Evolutionary conservation across 1,284 basidiomycete species (phyloP).

Genomic region (Sphaerobolus stellatus): DNA sequence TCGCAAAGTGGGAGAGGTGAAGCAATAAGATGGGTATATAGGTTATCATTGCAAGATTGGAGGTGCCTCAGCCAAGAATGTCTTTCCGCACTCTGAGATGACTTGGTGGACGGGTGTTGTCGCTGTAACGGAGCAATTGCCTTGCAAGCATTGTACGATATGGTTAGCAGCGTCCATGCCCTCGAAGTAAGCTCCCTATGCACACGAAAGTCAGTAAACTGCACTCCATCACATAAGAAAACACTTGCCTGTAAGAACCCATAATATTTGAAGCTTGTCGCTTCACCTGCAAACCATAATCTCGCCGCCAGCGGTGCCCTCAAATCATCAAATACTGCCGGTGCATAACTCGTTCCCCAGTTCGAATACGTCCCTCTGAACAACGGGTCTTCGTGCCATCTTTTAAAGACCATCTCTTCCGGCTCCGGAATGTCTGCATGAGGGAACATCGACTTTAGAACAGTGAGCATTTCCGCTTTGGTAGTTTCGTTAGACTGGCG

Average conservation of each 20-base stretch:
- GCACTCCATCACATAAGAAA: background rate
- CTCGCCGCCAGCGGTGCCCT: conserved; percentile 51
- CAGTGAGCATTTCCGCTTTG: conserved; percentile 51
- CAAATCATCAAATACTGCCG: conserved; percentile 54
- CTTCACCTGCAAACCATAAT: conserved; percentile 67
- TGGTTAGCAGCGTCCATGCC: conserved; percentile 35
- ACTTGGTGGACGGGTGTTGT: background rate
- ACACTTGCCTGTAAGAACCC: conserved; percentile 32
- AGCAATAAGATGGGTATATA: background rate
- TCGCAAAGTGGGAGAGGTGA: no score
- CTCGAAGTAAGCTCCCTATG: conserved; percentile 45
- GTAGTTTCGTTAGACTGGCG: conserved; percentile 47
- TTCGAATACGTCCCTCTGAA: conserved; percentile 69
- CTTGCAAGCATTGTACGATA: conserved; percentile 39
- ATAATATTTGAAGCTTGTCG: conserved; percentile 56
- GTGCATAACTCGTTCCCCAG: conserved; percentile 60
- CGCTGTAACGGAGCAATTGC: conserved; percentile 3
- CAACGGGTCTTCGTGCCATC: conserved; percentile 57
- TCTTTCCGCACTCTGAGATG: conserved; percentile 7
- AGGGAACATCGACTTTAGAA: conserved; percentile 59
- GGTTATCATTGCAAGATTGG: background rate
- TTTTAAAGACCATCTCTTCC: conserved; percentile 52
- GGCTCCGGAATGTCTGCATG: conserved; percentile 46
- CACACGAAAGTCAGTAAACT: background rate
- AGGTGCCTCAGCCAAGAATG: conserved; percentile 9